Evolutionary conservation across 495 filamentous ascomycete species (phyloP).

Genomic region (Massariosphaeria phaeospora): DNA sequence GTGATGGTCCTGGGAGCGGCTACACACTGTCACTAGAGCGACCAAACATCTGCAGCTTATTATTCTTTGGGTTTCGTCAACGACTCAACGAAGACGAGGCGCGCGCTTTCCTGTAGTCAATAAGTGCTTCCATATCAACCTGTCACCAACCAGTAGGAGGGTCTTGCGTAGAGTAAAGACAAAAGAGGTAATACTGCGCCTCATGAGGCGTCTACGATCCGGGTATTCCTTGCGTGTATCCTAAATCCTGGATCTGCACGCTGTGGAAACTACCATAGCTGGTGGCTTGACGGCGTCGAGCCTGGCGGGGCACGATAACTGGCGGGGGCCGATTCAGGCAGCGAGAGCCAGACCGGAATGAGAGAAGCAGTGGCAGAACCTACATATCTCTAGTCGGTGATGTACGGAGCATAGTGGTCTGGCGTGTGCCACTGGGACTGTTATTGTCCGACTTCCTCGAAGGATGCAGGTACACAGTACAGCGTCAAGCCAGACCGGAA

Average conservation of each 20-base stretch:
- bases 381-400: too few species aligned
- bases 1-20: constrained; percentile 15
- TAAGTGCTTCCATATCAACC: neutral
- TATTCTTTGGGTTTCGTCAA: constrained; percentile 19
- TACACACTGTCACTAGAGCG: neutral
- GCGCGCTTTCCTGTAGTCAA: constrained; percentile 4
- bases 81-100: constrained; percentile 4
- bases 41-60: constrained; percentile 2
- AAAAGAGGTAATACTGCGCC: neutral
- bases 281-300: constrained; percentile 30
- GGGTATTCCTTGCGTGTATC: constrained; percentile 8
- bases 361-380: constrained; percentile 19
- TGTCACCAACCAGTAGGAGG: neutral
- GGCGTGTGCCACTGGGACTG: constrained; percentile 13
- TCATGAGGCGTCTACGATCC: neutral
- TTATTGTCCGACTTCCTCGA: constrained; percentile 2
- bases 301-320: constrained; percentile 29
- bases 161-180: neutral
- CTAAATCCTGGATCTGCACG: constrained; percentile 26
- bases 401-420: constrained; percentile 15
- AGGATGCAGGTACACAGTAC: constrained; percentile 28
- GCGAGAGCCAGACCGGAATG: constrained; percentile 12
- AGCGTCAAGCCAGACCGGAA: too few species aligned
- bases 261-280: constrained; percentile 27
- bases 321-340: constrained; percentile 12